Base-by-base conservation (phyloP, 164 flowering plant genomes). In the Taxillus chinensis region DNA sequence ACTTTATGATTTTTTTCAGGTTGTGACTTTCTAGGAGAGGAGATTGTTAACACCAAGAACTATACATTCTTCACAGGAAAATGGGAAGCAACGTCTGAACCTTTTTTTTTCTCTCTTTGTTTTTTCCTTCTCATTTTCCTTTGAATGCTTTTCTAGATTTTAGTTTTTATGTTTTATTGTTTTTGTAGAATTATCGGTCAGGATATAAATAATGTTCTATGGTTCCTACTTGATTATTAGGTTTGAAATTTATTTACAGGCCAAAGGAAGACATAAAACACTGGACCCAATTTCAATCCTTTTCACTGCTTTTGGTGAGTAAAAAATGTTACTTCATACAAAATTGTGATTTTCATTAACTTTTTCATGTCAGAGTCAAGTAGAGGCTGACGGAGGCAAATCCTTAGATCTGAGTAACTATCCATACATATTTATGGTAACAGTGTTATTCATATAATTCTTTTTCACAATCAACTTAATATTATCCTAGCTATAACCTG, bases 1-100 rank as follows among this genome's bases (percentile, higher is more conserved):
- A 27, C 2, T 27, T 27, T 27, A 27, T 27, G 27, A 27, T 27
- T 27, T 27, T 57, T 11, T 70, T 65, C 84, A 92, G 98, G 96
- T 89, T 16, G 84, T 93, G 45, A 93, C 99, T 46, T 93, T 89
- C 69, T 93, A 96, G 99, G 99, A 93, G 97, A 96, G 49, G 97
- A 93, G 70, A 90, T 93, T 75, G 97, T 93, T 67, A 97, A 93
- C 72, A 73, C 80, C 64, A 93, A 86, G 81, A 93, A 90, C 57
- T 81, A 84, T 75, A 93, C 96, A 8, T 93, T 93, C 78, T 89
- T 72, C 74, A 93, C 97, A 63, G 92, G 91, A 40, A 93, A 93
- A 73, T 93, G 99, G 99, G 93, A 92, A 78, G 99, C 99, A 67
- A 68, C 84, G 97, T 89, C 81, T 66, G 90, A 39, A 3, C 41